Percentiles rank a stretch among this genome's conserved stretches.
Evolutionary conservation across 2,329 filamentous ascomycete species (phyloP).

Genomic region (Didymella pomorum): DNA sequence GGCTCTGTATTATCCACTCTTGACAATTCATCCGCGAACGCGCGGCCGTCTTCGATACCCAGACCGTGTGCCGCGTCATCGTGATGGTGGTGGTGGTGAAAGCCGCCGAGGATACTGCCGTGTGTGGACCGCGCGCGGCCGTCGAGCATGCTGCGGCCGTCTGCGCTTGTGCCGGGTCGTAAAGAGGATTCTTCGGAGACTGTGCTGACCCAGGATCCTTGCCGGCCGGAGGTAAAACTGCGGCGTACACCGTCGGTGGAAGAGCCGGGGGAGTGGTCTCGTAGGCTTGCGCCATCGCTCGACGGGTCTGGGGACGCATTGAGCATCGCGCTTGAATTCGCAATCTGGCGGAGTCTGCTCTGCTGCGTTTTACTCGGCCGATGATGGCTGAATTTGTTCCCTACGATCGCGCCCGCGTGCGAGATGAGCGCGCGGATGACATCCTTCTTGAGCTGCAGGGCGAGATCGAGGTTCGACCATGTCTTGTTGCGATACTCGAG

Average conservation of each 20-base stretch:
- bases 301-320: constrained; percentile 45
- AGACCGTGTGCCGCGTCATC: constrained; percentile 20
- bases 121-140: neutral
- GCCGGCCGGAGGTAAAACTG: constrained; percentile 44
- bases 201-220: constrained; percentile 39
- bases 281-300: constrained; percentile 41
- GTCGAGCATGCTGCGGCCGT: constrained; percentile 29
- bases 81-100: constrained; percentile 19
- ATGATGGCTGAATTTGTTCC: constrained; percentile 94
- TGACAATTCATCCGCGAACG: constrained; percentile 48
- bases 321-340: constrained; percentile 76
- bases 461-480: constrained; percentile 96
- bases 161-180: constrained; percentile 26
- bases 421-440: constrained; percentile 93
- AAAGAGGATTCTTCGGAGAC: constrained; percentile 42
- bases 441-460: constrained; percentile 90
- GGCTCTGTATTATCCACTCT: constrained; percentile 50
- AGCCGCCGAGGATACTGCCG: constrained; percentile 37
- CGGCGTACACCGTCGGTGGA: constrained; percentile 40
- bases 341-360: constrained; percentile 80
- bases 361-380: constrained; percentile 82
- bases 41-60: constrained; percentile 40
- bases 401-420: constrained; percentile 93
- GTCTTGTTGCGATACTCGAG: constrained; percentile 99
- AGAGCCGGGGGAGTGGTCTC: constrained; percentile 44